Percentiles rank a stretch among this genome's conserved stretches.
phyloP scores from a whole-genome alignment of 306 rosid genomes.

The Cucumis hystrix region DNA sequence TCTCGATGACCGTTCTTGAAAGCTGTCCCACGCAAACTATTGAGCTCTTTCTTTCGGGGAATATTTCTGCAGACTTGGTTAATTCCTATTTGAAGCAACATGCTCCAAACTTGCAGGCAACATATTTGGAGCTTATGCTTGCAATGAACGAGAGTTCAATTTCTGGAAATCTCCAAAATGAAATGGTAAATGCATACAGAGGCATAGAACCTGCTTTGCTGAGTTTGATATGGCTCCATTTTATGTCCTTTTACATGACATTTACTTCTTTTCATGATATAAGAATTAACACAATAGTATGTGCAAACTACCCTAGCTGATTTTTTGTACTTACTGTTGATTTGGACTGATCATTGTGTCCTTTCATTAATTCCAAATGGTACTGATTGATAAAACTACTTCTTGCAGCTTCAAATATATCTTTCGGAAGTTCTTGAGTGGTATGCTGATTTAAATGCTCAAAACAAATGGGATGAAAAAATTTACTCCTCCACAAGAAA shows the following conservation, averaged over 20 bases:
- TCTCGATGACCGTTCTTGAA: constrained; percentile 92
- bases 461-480: constrained; percentile 86
- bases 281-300: background rate
- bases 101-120: constrained; percentile 93
- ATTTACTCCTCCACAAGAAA: constrained; percentile 61
- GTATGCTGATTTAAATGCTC: constrained; percentile 58
- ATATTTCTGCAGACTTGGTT: constrained; percentile 94
- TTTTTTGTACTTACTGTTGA: background rate
- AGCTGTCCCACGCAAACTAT: constrained; percentile 92
- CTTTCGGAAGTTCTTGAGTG: constrained; percentile 91
- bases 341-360: background rate
- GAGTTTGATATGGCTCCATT: background rate
- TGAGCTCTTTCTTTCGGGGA: constrained; percentile 87
- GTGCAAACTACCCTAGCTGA: background rate
- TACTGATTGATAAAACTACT: constrained; percentile 10
- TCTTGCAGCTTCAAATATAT: constrained; percentile 69
- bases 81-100: constrained; percentile 94
- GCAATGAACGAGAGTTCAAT: constrained; percentile 89
- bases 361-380: background rate
- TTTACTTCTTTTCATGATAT: background rate
- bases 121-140: constrained; percentile 91
- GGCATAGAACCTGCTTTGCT: background rate
- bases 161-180: constrained; percentile 91
- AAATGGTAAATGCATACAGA: constrained; percentile 51
- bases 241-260: background rate